phyloP scores from a whole-genome alignment of 2,329 filamentous ascomycete genomes.

The Trichoderma breve region DNA sequence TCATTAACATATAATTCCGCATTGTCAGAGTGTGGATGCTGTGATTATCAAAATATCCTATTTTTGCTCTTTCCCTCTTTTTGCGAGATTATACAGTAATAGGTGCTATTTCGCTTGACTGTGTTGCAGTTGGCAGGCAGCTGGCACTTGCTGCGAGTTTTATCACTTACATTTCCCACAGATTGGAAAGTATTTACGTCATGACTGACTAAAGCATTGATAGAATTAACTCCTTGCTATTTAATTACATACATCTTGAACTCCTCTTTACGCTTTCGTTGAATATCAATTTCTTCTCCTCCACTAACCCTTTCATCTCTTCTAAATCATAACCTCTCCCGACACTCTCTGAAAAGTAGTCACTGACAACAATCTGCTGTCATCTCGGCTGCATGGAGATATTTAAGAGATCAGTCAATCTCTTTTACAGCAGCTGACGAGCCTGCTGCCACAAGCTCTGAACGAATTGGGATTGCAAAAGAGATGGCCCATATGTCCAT shows the following conservation, averaged over 20 bases:
- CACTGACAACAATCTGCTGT: background rate
- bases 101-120: background rate
- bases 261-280: background rate
- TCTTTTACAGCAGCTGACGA: background rate
- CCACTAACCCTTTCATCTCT: background rate
- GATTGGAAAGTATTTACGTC: background rate
- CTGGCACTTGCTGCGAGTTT: background rate
- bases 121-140: background rate
- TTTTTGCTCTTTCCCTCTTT: background rate
- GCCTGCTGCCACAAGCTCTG: background rate
- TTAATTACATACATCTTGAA: background rate
- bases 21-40: background rate
- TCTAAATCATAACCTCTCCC: background rate
- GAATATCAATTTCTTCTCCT: background rate
- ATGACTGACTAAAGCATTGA: background rate
- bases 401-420: too few relatives aligned
- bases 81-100: background rate
- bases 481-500: constrained; percentile 20
- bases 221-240: background rate
- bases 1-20: background rate
- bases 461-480: background rate
- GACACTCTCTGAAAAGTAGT: background rate
- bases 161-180: background rate
- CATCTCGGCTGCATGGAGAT: background rate
- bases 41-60: background rate